A percentile compares a stretch with the other conserved stretches of the same genome.
phyloP scores from a whole-genome alignment of 306 rosid species.

The Herpetospermum pedunculosum region DNA sequence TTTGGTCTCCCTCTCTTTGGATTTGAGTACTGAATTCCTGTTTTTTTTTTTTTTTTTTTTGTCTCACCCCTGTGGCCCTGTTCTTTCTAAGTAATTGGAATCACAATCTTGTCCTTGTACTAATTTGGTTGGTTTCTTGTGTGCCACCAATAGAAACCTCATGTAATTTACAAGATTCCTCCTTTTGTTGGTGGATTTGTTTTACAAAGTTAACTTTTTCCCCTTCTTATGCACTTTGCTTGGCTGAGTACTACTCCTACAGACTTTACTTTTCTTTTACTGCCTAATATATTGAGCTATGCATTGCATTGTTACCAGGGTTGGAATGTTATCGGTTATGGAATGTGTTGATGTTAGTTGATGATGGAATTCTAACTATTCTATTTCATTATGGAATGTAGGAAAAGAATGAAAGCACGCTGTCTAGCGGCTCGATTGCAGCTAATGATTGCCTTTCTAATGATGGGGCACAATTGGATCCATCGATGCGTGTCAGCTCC shows the following conservation, averaged over 20 bases:
- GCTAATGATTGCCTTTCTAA: slow-evolving; percentile 21
- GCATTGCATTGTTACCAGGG: background rate
- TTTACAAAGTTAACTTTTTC: background rate
- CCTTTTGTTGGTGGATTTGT: background rate
- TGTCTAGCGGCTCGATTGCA: slow-evolving; percentile 18
- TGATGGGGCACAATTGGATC: slow-evolving; percentile 29
- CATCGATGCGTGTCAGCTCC: slow-evolving; percentile 19
- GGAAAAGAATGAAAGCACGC: slow-evolving; percentile 37
- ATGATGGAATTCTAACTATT: background rate
- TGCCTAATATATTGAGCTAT: background rate
- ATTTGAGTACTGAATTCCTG: background rate
- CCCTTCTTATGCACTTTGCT: background rate
- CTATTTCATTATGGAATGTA: slow-evolving; percentile 22
- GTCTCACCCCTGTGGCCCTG: background rate
- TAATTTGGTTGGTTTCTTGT: background rate
- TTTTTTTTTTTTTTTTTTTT: background rate
- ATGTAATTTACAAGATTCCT: background rate
- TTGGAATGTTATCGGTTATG: background rate
- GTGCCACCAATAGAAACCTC: background rate
- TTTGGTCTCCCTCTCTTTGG: background rate
- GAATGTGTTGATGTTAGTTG: background rate
- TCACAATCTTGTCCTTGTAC: background rate
- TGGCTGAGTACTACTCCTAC: background rate
- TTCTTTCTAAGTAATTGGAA: background rate
- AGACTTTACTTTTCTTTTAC: background rate